Evolutionary conservation across 2,329 filamentous ascomycete genomes (phyloP), one percentile per base, ranked within the genome.

Genomic region (Lachnellula hyalina): DNA sequence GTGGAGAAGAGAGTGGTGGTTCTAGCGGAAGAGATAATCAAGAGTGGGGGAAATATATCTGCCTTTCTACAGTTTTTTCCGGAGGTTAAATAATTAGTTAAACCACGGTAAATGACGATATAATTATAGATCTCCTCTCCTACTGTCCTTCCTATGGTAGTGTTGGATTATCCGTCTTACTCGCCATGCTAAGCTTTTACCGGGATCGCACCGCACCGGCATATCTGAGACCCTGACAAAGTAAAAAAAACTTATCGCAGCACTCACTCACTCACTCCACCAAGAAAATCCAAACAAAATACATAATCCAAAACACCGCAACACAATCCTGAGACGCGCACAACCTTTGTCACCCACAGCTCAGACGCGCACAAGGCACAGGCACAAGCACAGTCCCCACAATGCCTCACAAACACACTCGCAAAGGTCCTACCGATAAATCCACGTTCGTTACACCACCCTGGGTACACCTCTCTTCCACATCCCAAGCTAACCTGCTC

Each of bases 361-460:
- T 15, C 40, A n/a, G 25, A 51, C 19, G 4, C 40, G 12, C 21
- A 11, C n/a, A 32, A 41, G 36, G 36, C 49, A 41, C 36, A 7
- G 23, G 42, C 25, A 49, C 32, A 17, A 51, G 36, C 42, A 44
- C 32, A 5, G 38, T 45, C 42, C 38, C 15, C 59, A 73, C 55
- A 35, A 95, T 95, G 90, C 90, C 90, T 70, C 89, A 93, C 75
- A 95, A 95, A 74, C 90, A 95, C 71, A 93, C 87, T 60, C 80
- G 88, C 61, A 81, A 82, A 59, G 78, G 76, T 7, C 75, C 76
- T 53, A 77, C 75, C 11, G 80, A 85, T 56, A 74, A 75, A 48
- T 75, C 75, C 15, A 75, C 75, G 84, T 85, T 70, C 61, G 76
- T 68, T 28, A 45, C 32, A 28, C 17, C 25, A 28, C n/a, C n/a